Conservation (phyloP, 306 rosid species). For the Arachis stenosperma region DNA sequence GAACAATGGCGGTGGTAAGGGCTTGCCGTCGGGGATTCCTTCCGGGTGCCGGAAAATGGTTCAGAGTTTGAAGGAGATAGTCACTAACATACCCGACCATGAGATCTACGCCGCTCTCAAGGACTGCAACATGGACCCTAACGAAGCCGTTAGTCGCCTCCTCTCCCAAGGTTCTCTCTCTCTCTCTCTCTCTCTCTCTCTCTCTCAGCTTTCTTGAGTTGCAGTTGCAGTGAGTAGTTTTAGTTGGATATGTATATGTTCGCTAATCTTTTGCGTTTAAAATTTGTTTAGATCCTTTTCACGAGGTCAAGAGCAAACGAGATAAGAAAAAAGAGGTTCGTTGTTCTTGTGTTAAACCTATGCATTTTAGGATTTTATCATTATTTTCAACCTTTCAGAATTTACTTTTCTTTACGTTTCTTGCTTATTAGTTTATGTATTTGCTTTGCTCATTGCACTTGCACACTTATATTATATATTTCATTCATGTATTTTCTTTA, state of each 20-base stretch:
- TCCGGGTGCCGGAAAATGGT: conserved; percentile 87
- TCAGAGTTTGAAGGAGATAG: conserved; percentile 91
- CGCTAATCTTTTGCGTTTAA: background rate
- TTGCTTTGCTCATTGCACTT: background rate
- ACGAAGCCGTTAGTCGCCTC: conserved; percentile 97
- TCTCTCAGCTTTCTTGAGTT: background rate
- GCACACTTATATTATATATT: background rate
- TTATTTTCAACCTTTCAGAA: too few species aligned
- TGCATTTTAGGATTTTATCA: too few species aligned
- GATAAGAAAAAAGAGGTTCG: conserved; percentile 98
- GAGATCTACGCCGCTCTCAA: conserved; percentile 96
- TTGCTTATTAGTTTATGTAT: too few species aligned
- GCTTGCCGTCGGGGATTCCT: conserved; percentile 69
- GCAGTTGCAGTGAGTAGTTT: background rate
- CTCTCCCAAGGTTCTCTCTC: conserved; percentile 84
- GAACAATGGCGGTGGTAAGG: conserved; percentile 56
- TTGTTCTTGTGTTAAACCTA: too few species aligned
- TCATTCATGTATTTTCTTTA: background rate
- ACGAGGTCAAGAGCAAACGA: conserved; percentile 98
- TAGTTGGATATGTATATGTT: background rate
- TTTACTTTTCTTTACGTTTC: too few species aligned
- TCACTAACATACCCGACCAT: conserved; percentile 73
- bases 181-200: background rate
- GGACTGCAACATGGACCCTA: conserved; percentile 99
- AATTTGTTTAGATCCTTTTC: conserved; percentile 86